A percentile compares a stretch with the other conserved stretches of the same genome.
Evolutionary conservation across 2,329 filamentous ascomycete genomes (phyloP).

Genomic region (Hymenotorrendiella dingleyae): DNA sequence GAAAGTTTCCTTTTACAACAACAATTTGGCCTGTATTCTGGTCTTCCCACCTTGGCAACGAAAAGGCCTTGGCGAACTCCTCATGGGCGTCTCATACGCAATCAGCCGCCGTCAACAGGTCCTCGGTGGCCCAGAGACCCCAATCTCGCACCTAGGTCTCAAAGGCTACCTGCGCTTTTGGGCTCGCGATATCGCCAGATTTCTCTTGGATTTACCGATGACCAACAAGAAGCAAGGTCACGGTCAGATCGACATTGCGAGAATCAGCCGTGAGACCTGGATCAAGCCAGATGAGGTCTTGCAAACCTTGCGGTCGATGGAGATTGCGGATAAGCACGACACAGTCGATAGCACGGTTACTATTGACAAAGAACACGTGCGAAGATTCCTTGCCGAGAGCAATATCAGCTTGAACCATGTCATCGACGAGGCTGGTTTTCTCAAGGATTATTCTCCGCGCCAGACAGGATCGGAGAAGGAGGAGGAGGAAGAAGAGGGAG

Average conservation of each 20-base stretch:
- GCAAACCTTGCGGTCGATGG: conserved; percentile 71
- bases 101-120: conserved; percentile 77
- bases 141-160: conserved; percentile 77
- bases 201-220: conserved; percentile 39
- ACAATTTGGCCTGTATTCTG: conserved; percentile 94
- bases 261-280: conserved; percentile 73
- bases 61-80: conserved; percentile 76
- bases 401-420: conserved; percentile 64
- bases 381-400: conserved; percentile 61
- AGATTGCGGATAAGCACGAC: conserved; percentile 46
- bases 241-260: conserved; percentile 55
- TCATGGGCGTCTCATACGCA: conserved; percentile 93
- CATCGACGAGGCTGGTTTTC: conserved; percentile 60
- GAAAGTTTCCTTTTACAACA: conserved; percentile 98
- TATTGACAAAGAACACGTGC: conserved; percentile 47
- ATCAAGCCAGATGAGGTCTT: conserved; percentile 83
- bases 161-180: conserved; percentile 82
- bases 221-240: conserved; percentile 21
- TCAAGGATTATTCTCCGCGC: not conserved
- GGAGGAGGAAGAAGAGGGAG: not conserved
- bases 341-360: conserved; percentile 40
- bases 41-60: conserved; percentile 95
- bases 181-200: conserved; percentile 77
- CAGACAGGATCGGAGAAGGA: not conserved
- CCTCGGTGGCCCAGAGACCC: conserved; percentile 89